Evolutionary conservation across 148 eudicot species (phyloP).

Genomic region (Rhododendron williamsianum): DNA sequence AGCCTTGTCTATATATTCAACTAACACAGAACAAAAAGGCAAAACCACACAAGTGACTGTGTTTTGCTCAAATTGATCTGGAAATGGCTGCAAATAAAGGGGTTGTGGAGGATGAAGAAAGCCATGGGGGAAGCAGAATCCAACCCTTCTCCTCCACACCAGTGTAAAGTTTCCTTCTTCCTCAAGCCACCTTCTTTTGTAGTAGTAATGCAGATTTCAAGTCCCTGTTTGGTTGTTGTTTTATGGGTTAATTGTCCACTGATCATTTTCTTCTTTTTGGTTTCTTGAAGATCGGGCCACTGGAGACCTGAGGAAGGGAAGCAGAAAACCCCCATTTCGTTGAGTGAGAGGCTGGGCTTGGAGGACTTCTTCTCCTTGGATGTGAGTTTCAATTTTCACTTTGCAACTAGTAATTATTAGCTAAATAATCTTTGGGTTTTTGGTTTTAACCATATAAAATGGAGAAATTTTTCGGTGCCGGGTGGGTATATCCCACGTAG

Average conservation of each 20-base stretch:
- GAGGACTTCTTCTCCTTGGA: constrained; percentile 22
- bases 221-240: not conserved
- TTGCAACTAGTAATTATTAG: not conserved
- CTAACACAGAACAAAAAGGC: not conserved
- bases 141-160: constrained; percentile 19
- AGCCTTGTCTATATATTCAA: not conserved
- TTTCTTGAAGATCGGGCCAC: constrained; percentile 8
- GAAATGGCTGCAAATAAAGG: constrained; percentile 8
- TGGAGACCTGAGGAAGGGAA: constrained; percentile 15
- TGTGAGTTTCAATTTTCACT: constrained; percentile 7
- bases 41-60: not conserved
- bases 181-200: not conserved
- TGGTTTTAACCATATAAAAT: not conserved
- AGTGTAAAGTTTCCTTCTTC: not conserved
- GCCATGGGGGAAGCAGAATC: constrained; percentile 12
- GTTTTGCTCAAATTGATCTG: not conserved
- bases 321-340: constrained; percentile 6
- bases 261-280: not conserved
- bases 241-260: not conserved
- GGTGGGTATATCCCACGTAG: too few species aligned
- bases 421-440: not conserved
- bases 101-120: constrained; percentile 20
- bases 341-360: constrained; percentile 21
- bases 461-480: too few species aligned
- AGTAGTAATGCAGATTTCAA: not conserved